Evolutionary conservation across 208 protist species (phyloP).

Genomic region (Trypanosoma cruzi): DNA sequence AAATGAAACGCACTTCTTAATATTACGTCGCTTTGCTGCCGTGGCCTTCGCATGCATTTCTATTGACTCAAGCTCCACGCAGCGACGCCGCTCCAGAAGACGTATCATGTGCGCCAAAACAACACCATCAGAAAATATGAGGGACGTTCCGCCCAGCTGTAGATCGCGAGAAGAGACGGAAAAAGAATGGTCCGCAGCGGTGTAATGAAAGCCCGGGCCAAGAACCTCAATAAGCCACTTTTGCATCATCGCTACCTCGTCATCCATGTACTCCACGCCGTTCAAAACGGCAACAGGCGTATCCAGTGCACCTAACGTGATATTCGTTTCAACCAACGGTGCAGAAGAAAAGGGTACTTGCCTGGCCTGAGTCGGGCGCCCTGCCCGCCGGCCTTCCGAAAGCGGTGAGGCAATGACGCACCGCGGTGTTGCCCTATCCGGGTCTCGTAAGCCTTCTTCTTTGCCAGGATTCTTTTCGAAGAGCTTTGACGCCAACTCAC

Average conservation of each 20-base stretch:
- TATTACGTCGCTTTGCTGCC: constrained; percentile 74
- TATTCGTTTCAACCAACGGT: neutral
- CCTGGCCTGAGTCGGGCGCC: neutral
- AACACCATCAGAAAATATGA: constrained; percentile 78
- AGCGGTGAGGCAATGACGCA: constrained; percentile 28
- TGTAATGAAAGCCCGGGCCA: constrained; percentile 49
- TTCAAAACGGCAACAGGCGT: constrained; percentile 5
- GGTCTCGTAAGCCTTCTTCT: neutral
- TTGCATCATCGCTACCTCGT: constrained; percentile 21
- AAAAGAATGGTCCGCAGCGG: constrained; percentile 51
- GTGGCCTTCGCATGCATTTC: constrained; percentile 45
- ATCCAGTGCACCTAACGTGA: neutral
- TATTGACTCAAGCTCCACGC: constrained; percentile 62
- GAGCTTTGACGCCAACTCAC: neutral
- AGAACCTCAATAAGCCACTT: constrained; percentile 54
- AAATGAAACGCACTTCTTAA: constrained; percentile 66
- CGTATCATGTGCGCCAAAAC: constrained; percentile 65
- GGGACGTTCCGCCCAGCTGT: constrained; percentile 28
- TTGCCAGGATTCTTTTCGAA: neutral
- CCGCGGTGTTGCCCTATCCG: constrained; percentile 5
- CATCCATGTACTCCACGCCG: neutral
- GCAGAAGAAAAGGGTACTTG: neutral
- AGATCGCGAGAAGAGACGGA: constrained; percentile 20
- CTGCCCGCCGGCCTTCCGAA: neutral
- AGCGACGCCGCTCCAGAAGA: constrained; percentile 62